These are phyloP conservation scores for Thelonectria rubi DNA, from an alignment of 2,329 filamentous ascomycete species.

Conservation along the genomic window DNA sequence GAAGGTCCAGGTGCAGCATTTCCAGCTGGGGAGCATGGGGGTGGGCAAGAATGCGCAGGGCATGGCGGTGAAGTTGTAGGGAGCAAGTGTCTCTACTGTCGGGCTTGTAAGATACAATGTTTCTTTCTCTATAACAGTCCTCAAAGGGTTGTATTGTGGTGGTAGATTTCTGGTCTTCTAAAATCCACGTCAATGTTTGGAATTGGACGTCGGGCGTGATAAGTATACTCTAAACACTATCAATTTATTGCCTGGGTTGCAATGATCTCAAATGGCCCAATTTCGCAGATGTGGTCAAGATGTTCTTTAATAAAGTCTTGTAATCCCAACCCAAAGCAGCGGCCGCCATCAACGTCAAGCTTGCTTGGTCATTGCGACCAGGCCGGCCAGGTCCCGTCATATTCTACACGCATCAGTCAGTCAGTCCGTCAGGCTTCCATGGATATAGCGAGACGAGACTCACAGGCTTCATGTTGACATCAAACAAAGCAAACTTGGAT, in stretches of 20 bases:
- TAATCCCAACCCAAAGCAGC: conserved; percentile 31
- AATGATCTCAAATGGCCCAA: conserved; percentile 21
- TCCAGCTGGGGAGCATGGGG: conserved; percentile 40
- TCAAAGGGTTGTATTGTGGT: too few relatives aligned
- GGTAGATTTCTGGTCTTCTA: too few relatives aligned
- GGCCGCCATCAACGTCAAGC: conserved; percentile 30
- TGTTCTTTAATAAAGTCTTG: conserved; percentile 21
- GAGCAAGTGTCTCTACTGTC: too few relatives aligned
- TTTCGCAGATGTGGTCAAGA: conserved; percentile 25
- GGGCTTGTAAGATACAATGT: too few relatives aligned
- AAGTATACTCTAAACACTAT: not conserved
- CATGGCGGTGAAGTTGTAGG: conserved; percentile 6
- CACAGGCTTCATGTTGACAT: conserved; percentile 63
- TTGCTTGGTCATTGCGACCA: conserved; percentile 31
- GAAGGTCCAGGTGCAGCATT: conserved; percentile 46
- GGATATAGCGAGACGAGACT: conserved; percentile 32
- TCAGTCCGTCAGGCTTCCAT: conserved; percentile 4
- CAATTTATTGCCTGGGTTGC: not conserved
- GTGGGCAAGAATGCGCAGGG: conserved; percentile 9
- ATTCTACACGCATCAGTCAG: conserved; percentile 28
- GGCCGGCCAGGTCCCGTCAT: conserved; percentile 32
- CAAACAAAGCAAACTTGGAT: conserved; percentile 56
- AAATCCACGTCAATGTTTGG: not conserved
- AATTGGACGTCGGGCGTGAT: not conserved
- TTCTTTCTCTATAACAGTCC: too few relatives aligned